A percentile compares a stretch with the other conserved stretches of the same genome.
Conservation (phyloP, 2,329 filamentous ascomycete species). For the Penicillium sp. region DNA sequence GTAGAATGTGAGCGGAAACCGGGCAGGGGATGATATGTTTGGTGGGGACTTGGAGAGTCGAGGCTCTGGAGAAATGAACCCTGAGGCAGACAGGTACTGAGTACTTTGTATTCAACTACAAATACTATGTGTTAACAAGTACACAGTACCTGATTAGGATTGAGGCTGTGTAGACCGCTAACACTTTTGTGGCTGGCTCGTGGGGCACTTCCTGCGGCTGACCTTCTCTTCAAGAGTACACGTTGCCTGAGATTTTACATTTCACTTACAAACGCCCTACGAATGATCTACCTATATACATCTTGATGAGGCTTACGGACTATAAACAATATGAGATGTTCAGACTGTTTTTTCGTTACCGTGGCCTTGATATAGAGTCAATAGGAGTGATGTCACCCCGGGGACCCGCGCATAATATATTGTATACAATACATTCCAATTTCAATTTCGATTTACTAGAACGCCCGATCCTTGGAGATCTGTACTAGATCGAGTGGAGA, state of each 20-base stretch:
- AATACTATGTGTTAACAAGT: background rate
- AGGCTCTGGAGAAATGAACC: conserved; percentile 20
- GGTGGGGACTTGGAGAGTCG: conserved; percentile 14
- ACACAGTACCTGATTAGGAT: conserved; percentile 12
- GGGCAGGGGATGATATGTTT: conserved; percentile 6
- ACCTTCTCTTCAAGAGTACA: background rate
- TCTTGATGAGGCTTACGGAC: background rate
- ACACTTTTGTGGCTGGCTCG: conserved; percentile 15
- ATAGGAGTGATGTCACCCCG: conserved; percentile 4
- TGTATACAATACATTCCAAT: background rate
- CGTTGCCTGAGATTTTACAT: conserved; percentile 1
- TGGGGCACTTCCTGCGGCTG: conserved; percentile 11
- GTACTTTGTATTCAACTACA: conserved; percentile 2
- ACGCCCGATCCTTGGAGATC: background rate
- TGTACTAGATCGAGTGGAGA: background rate
- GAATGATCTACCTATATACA: background rate
- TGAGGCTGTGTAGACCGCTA: conserved; percentile 22
- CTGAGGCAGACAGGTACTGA: conserved; percentile 9
- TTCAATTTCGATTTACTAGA: background rate
- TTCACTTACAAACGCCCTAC: background rate
- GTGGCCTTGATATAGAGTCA: background rate
- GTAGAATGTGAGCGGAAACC: conserved; percentile 3
- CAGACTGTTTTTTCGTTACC: background rate
- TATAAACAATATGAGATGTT: background rate
- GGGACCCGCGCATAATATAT: background rate